A percentile compares a stretch with the other conserved stretches of the same genome.
Evolutionary conservation across 2,329 filamentous ascomycete species (phyloP).

Genomic region (Phialophora verrucosa): DNA sequence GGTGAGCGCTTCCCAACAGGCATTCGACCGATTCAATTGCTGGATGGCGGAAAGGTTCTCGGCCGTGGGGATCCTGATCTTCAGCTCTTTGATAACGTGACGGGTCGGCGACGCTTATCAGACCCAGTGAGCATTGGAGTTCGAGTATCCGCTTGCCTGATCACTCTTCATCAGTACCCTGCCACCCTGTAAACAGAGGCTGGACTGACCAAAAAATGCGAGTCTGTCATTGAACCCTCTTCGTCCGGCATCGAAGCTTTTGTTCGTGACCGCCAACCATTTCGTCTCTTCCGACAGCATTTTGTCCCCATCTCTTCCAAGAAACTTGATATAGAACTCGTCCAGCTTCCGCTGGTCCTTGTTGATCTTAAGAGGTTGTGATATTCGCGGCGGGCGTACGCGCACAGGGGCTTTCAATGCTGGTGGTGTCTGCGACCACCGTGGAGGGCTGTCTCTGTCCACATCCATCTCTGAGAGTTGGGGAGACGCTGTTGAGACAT

Average conservation of each 20-base stretch:
- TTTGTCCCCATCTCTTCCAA: constrained; percentile 74
- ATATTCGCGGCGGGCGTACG: constrained; percentile 42
- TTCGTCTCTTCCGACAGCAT: constrained; percentile 88
- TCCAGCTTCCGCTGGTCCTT: constrained; percentile 75
- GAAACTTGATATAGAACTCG: constrained; percentile 74
- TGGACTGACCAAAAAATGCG: constrained; percentile 76
- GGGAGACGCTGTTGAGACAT: constrained; percentile 33
- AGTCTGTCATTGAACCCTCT: constrained; percentile 93
- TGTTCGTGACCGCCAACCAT: constrained; percentile 96
- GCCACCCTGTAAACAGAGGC: not conserved
- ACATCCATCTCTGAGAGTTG: constrained; percentile 36
- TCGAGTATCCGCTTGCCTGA: constrained; percentile 68
- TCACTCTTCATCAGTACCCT: constrained; percentile 2
- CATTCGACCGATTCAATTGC: constrained; percentile 76
- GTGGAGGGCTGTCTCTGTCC: constrained; percentile 49
- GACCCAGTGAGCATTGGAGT: constrained; percentile 67
- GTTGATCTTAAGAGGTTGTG: constrained; percentile 68
- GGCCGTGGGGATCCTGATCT: constrained; percentile 58
- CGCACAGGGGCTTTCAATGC: constrained; percentile 71
- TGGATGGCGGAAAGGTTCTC: constrained; percentile 71
- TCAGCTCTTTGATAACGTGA: constrained; percentile 44
- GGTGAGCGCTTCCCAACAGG: constrained; percentile 66
- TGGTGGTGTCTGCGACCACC: constrained; percentile 74
- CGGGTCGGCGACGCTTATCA: constrained; percentile 55
- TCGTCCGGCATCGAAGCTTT: constrained; percentile 94